Base-by-base conservation (phyloP, 2,329 filamentous ascomycete species). In the Elsinoe necatrix region DNA sequence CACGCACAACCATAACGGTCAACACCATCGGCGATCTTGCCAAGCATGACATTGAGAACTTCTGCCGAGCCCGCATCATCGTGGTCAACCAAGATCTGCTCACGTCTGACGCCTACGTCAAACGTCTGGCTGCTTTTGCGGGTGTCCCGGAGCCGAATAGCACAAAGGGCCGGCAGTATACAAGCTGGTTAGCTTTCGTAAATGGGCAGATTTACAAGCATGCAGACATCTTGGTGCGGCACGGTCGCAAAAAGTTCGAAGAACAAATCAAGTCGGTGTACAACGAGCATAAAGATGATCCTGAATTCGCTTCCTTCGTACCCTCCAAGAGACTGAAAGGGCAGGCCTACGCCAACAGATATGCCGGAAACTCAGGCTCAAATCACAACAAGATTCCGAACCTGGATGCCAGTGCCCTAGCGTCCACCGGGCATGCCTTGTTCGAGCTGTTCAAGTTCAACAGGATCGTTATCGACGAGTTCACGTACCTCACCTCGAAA, bases 381-480 rank as follows among this genome's bases (percentile, higher is more conserved):
- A 48, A 48, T 2, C 27, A 12, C 27, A 16, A 9, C 42, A 35
- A 18, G 6, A 29, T 43, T 14, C n/a, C 29, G 34, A 42, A 37
- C 9, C 31, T 43, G 20, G 20, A 39, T 12, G 11, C 42, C 52
- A 55, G 39, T 20, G 47, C 55, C 1, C 52, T 55, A 16, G 18
- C 23, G 11, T 16, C 21, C 7, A 23, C 54, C 14, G 35, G 43
- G 1, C 37, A 48, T 4, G 41, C 18, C 16, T 64, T 81, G 0
- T 63, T 86, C 0, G 81, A 86, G 58, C 75, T 82, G 62, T 86
- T 85, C 63, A 66, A 71, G 1, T 86, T 80, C 65, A 78, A 79
- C 56, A 74, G 84, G 4, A 58, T 86, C 0, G 75, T 86, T 1
- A 71, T 85, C 1, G 84, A 87, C 59, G 84, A 87, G 61, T 85